These are phyloP conservation scores for Litchi chinensis DNA, from an alignment of 345 rosid species.

Conservation along the genomic window DNA sequence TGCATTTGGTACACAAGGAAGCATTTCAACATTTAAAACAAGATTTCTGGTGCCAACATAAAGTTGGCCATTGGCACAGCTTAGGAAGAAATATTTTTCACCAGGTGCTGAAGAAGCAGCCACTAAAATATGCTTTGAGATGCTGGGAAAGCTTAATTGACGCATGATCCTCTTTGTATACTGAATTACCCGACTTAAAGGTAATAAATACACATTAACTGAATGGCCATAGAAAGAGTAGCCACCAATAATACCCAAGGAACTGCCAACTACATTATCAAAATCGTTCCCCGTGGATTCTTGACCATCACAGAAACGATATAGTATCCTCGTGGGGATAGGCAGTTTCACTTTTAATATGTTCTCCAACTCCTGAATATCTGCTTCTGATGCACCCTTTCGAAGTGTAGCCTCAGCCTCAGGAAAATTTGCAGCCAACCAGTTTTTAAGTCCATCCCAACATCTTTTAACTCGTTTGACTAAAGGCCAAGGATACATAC, in stretches of 20 bases:
- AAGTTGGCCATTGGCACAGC: constrained; percentile 73
- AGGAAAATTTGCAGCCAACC: constrained; percentile 68
- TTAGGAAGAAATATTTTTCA: constrained; percentile 69
- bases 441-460: constrained; percentile 65
- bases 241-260: constrained; percentile 80
- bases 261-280: constrained; percentile 1
- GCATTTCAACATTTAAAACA: constrained; percentile 49
- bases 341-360: constrained; percentile 68
- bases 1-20: constrained; percentile 77
- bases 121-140: constrained; percentile 48
- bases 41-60: constrained; percentile 59
- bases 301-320: constrained; percentile 86
- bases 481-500: constrained; percentile 83
- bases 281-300: constrained; percentile 22
- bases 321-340: constrained; percentile 72
- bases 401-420: constrained; percentile 71
- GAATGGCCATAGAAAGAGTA: constrained; percentile 48
- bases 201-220: constrained; percentile 73
- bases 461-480: constrained; percentile 72
- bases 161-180: constrained; percentile 39
- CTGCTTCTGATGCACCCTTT: constrained; percentile 76
- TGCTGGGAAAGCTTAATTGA: constrained; percentile 28
- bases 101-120: constrained; percentile 48
- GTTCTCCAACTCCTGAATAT: constrained; percentile 52
- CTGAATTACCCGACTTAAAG: constrained; percentile 49